These are phyloP conservation scores for Knoxia roxburghii DNA, from an alignment of 257 asterid genomes.

Conservation along the genomic window DNA sequence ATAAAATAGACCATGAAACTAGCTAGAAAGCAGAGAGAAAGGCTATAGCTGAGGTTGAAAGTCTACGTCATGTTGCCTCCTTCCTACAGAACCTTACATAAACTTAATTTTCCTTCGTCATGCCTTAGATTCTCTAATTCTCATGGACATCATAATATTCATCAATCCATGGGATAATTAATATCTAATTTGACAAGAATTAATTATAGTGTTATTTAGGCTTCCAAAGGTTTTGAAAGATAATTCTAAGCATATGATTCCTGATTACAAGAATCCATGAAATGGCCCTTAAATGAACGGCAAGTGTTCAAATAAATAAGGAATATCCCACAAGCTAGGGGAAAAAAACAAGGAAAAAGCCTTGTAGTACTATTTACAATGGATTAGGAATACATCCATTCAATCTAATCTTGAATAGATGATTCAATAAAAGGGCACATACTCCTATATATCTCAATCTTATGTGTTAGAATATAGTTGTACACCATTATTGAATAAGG, in stretches of 20 bases:
- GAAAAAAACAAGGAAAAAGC: neutral
- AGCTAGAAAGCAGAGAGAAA: no score
- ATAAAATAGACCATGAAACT: no score
- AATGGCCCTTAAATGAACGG: slow-evolving; percentile 17
- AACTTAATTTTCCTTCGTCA: no score
- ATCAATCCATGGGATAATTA: no score
- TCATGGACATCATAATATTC: slow-evolving; percentile 1
- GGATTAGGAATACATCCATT: slow-evolving; percentile 25
- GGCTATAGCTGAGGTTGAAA: no score
- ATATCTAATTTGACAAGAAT: no score
- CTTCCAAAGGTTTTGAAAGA: slow-evolving; percentile 16
- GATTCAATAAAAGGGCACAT: slow-evolving; percentile 21
- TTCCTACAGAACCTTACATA: no score
- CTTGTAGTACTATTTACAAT: neutral
- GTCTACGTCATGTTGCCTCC: no score
- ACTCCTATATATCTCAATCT: slow-evolving; percentile 1
- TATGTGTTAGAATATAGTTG: neutral
- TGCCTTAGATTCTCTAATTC: slow-evolving; percentile 6
- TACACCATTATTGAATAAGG: neutral
- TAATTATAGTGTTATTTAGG: slow-evolving; percentile 9
- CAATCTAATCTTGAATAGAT: slow-evolving; percentile 12
- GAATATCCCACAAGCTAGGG: slow-evolving; percentile 24
- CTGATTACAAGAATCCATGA: slow-evolving; percentile 35
- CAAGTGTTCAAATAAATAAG: slow-evolving; percentile 8
- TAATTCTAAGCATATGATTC: slow-evolving; percentile 51